Base-by-base conservation (phyloP, 148 eudicot genomes). In the Suaeda aralocaspica region DNA sequence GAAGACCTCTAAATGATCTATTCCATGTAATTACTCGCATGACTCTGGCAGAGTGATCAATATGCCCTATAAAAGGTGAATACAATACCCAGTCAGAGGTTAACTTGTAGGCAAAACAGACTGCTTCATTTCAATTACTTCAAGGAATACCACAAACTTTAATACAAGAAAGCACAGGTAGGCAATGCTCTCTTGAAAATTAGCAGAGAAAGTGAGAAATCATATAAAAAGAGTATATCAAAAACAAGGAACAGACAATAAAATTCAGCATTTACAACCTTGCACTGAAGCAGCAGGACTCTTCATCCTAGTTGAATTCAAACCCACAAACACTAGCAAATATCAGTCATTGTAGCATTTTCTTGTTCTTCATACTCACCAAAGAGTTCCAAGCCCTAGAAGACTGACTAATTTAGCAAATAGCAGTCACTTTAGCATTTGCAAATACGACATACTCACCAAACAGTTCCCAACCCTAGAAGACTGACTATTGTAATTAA, bases 1-100 rank as follows among this genome's bases (percentile, higher is more conserved):
- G 58, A 30, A 84, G 73, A 67, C 96, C 90, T 80, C 81, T 86
- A 74, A 91, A 94, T 22, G 99, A 94, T 76, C 87, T 84, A 79
- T 89, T 94, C 99, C 99, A 94, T 14, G 99, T 94, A 50, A 94
- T 94, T 66, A 85, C 99, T 68, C 88, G 88, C 99, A 94, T 86
- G 70, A 94, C 93, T 78, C 89, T 86, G 57, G 88, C 96, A 22
- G 99, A 91, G 83, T 94, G 99, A 73, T 94, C 88, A 75, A 94
- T 89, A 81, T 91, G 86, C 64, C 99, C 99, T 94, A 74, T 46
- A 76, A 75, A 71, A 41, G 65, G 61, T 10, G 52, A 48, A 60
- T 10, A 39, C 36, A 52, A 58, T 56, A 30, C 31, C 29, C 52
- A 76, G 26, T 56, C 13, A 70, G 48, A 25, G 61, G 36, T 62